These are phyloP conservation scores for Alternaria metachromatica DNA, from an alignment of 2,329 filamentous ascomycete genomes.

Conservation along the genomic window DNA sequence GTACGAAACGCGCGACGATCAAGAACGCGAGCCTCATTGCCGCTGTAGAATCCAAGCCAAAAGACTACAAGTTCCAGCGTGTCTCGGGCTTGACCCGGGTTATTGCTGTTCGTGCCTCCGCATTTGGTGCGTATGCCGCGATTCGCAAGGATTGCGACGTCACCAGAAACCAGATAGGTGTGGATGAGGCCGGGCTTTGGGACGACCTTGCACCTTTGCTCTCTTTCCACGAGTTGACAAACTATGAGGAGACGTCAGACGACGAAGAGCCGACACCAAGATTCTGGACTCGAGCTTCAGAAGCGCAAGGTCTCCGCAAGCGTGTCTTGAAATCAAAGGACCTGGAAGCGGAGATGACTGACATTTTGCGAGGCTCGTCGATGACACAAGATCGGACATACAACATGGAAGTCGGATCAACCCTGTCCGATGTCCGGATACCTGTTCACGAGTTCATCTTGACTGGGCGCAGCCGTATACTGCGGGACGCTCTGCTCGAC, in stretches of 20 bases:
- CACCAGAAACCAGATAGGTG: conserved; percentile 72
- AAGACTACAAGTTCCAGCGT: conserved; percentile 95
- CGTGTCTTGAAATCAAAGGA: conserved; percentile 69
- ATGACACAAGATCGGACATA: conserved; percentile 52
- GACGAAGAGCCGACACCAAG: conserved; percentile 54
- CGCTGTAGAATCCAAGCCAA: conserved; percentile 67
- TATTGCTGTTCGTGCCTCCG: conserved; percentile 82
- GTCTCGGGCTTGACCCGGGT: conserved; percentile 88
- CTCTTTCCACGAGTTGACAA: conserved; percentile 67
- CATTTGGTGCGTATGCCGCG: conserved; percentile 88
- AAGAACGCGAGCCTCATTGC: conserved; percentile 67
- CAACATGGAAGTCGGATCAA: conserved; percentile 59
- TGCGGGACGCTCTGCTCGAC: conserved; percentile 66
- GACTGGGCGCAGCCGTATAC: conserved; percentile 71
- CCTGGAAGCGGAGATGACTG: conserved; percentile 67
- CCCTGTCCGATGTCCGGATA: conserved; percentile 71
- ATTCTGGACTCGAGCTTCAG: conserved; percentile 58
- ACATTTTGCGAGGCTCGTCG: conserved; percentile 48
- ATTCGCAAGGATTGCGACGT: conserved; percentile 85
- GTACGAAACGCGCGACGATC: conserved; percentile 80
- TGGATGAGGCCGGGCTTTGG: conserved; percentile 74
- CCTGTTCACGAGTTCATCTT: conserved; percentile 86
- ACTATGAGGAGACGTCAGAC: conserved; percentile 51
- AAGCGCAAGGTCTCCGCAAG: conserved; percentile 61
- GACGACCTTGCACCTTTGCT: conserved; percentile 74